Base-by-base conservation (phyloP, 768 basidiomycete genomes). In the Suillus paluster region DNA sequence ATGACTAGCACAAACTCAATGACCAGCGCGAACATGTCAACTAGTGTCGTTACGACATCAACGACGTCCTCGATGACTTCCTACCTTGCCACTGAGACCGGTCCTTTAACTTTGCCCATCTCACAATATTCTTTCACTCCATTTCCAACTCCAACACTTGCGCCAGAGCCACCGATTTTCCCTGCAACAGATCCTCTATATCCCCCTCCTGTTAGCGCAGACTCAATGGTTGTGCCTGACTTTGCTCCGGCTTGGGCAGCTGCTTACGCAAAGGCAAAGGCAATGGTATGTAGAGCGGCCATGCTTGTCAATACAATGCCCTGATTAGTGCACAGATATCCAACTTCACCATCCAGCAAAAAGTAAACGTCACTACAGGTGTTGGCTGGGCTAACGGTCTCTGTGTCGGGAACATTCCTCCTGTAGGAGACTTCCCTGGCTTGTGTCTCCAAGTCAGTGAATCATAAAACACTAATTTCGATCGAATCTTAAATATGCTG, bases 351-450 rank as follows among this genome's bases (percentile, higher is more conserved):
- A 75, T 90, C 33, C 83, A 87, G 60, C 83, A 90, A 71, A 91
- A 91, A 69, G 84, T 85, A 9, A 86, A 81, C 53, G 72, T 88
- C 5, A 81, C 81, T 12, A 91, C 89, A 6, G 90, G 90, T 44
- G 81, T 89, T 1, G 75, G 75, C 10, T 75, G 75, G 75, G 62
- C 71, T 69, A 75, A 73, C 58, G 90, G 90, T 1, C 83, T 79
- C 2, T 93, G 91, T 70, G 89, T 92, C 14, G 91, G 86, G 14
- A 91, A 91, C 67, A 90, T 83, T 9, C 78, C 86, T 4, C 53
- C 81, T 0, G 78, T 89, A 17, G 79, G 71, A 14, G 68, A 72
- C 11, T 92, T 84, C 74, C 88, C 88, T 0, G 89, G 91, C 27
- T 76, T 92, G 19, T 92, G 91, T 72, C 82, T 93, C 23, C 86